These are phyloP conservation scores for Crucibulum laeve DNA, from an alignment of 768 basidiomycete species.

Conservation along the genomic window DNA sequence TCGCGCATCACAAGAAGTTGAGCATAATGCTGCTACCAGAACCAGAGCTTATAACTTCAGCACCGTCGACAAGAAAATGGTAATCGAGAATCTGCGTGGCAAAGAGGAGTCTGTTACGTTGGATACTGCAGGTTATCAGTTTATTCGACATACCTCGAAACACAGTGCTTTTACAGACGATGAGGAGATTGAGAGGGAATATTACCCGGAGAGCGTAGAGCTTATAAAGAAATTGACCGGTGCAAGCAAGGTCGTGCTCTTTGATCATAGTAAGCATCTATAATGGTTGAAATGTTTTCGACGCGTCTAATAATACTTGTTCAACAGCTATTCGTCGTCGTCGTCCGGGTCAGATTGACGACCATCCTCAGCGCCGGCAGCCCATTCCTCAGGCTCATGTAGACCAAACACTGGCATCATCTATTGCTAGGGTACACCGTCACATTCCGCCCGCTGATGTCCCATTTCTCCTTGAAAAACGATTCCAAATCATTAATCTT, in stretches of 20 bases:
- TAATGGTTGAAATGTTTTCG: background rate
- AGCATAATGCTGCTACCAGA: background rate
- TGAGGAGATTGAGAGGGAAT: slow-evolving; percentile 46
- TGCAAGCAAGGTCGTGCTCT: slow-evolving; percentile 50
- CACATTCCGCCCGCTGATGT: slow-evolving; percentile 33
- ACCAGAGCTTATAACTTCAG: slow-evolving; percentile 13
- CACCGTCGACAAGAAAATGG: slow-evolving; percentile 17
- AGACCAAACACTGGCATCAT: slow-evolving; percentile 32
- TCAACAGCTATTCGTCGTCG: slow-evolving; percentile 10
- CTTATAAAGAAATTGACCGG: slow-evolving; percentile 58
- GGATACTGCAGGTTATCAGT: slow-evolving; percentile 51
- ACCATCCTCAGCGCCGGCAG: slow-evolving; percentile 9
- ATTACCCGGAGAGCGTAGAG: slow-evolving; percentile 58
- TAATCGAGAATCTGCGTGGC: slow-evolving; percentile 51
- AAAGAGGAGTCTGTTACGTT: slow-evolving; percentile 38
- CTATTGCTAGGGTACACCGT: slow-evolving; percentile 29
- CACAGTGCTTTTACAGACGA: slow-evolving; percentile 41
- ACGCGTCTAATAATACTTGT: background rate
- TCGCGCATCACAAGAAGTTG: background rate
- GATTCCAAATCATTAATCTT: slow-evolving; percentile 44
- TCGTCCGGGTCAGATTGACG: slow-evolving; percentile 9
- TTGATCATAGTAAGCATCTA: slow-evolving; percentile 54
- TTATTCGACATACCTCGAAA: slow-evolving; percentile 25
- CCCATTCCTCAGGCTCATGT: slow-evolving; percentile 26
- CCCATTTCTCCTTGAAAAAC: slow-evolving; percentile 26